These are phyloP conservation scores for Ulvella scutata DNA, from an alignment of 139 green algal species.

Conservation along the genomic window DNA sequence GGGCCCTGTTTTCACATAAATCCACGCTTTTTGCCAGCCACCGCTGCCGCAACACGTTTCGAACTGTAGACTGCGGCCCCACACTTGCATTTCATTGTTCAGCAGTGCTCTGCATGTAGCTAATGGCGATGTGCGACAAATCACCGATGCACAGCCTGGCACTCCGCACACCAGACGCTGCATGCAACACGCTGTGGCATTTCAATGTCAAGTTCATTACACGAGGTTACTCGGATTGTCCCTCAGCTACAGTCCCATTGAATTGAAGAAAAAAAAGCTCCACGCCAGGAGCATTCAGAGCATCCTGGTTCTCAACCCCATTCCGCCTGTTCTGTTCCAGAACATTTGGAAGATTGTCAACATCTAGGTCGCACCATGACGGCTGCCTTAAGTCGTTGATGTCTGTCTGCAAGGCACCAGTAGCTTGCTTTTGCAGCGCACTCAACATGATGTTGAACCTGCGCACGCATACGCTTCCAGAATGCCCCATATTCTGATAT, in stretches of 20 bases:
- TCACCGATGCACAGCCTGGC: too few relatives aligned
- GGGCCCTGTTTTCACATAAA: too few relatives aligned
- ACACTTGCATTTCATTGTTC: too few relatives aligned
- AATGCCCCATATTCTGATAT: slow-evolving; percentile 55
- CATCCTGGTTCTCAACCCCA: not conserved
- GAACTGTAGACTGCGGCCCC: too few relatives aligned
- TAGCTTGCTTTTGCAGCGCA: not conserved
- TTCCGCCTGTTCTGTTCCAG: not conserved
- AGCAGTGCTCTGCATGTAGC: too few relatives aligned
- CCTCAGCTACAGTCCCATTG: not conserved
- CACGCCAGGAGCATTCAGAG: not conserved
- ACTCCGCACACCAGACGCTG: too few relatives aligned
- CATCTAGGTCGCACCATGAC: not conserved
- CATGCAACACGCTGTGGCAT: too few relatives aligned
- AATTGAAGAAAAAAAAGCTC: not conserved
- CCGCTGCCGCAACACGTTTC: too few relatives aligned
- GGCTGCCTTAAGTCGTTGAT: not conserved
- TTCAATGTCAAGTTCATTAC: too few relatives aligned
- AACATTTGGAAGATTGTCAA: not conserved
- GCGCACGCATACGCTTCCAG: slow-evolving; percentile 44
- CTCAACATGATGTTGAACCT: not conserved
- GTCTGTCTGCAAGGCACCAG: not conserved
- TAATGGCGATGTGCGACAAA: too few relatives aligned
- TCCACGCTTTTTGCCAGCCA: too few relatives aligned
- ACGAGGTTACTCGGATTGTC: not conserved